Percentiles rank a stretch among this genome's conserved stretches.
Conservation (phyloP, 352 stramenopile genomes). For the Pythium biforme region DNA sequence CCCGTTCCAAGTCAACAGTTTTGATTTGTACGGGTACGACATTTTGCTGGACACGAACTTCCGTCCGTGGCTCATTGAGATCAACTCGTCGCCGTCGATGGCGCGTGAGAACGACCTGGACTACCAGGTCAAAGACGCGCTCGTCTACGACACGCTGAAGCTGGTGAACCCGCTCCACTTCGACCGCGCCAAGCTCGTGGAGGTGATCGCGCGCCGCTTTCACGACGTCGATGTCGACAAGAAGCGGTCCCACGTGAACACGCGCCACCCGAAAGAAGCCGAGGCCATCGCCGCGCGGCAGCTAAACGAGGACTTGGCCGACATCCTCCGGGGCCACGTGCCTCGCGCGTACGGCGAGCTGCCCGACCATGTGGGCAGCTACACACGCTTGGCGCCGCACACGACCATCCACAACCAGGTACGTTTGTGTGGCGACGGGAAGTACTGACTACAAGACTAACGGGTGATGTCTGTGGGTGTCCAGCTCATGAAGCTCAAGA, state of each 20-base stretch:
- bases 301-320: conserved; percentile 71
- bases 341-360: conserved; percentile 64
- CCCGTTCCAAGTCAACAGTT: conserved; percentile 87
- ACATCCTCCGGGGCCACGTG: conserved; percentile 54
- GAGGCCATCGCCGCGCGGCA: conserved; percentile 45
- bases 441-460: too few relatives aligned
- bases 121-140: conserved; percentile 84
- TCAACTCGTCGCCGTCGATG: conserved; percentile 94
- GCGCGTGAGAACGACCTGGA: conserved; percentile 86
- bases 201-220: conserved; percentile 66
- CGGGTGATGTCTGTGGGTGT: too few relatives aligned
- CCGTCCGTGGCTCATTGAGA: conserved; percentile 94
- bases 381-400: conserved; percentile 56
- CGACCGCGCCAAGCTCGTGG: conserved; percentile 64
- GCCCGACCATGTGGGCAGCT: conserved; percentile 57
- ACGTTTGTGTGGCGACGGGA: too few relatives aligned
- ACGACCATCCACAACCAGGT: conserved; percentile 74
- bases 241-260: conserved; percentile 54
- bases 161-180: conserved; percentile 84
- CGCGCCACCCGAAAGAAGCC: conserved; percentile 46
- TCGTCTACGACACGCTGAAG: conserved; percentile 88
- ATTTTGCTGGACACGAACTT: conserved; percentile 90
- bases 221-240: conserved; percentile 53
- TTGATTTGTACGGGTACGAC: conserved; percentile 96
- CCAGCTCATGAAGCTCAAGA: conserved; percentile 65